Percentiles rank a stretch among this genome's conserved stretches.
phyloP scores from a whole-genome alignment of 148 eudicot species.

The Agrostemma githago region DNA sequence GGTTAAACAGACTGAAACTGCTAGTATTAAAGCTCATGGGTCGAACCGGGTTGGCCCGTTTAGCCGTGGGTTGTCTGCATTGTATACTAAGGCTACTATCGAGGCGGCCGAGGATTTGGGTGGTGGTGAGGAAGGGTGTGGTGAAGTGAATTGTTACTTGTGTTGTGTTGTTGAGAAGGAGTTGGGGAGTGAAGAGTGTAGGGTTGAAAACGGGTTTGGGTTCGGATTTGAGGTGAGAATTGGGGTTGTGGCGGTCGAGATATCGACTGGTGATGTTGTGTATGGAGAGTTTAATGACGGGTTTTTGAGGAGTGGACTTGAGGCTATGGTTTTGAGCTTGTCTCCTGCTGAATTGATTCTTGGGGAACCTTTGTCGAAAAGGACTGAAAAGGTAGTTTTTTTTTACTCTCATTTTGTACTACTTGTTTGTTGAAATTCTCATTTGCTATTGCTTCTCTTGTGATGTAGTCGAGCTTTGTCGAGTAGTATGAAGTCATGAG shows the following conservation, averaged over 20 bases:
- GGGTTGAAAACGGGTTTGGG: slow-evolving; percentile 28
- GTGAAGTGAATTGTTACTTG: slow-evolving; percentile 61
- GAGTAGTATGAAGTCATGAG: too few relatives aligned
- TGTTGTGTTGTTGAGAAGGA: slow-evolving; percentile 76
- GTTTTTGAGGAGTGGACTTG: slow-evolving; percentile 74
- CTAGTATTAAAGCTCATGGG: slow-evolving; percentile 88
- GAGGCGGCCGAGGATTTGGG: slow-evolving; percentile 86
- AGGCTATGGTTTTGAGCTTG: slow-evolving; percentile 70
- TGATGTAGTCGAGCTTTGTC: slow-evolving; percentile 5
- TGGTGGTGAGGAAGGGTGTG: slow-evolving; percentile 68
- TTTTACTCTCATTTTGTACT: not conserved
- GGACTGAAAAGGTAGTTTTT: slow-evolving; percentile 69
- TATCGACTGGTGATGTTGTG: slow-evolving; percentile 90
- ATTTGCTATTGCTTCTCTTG: slow-evolving; percentile 5
- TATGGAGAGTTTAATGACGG: slow-evolving; percentile 80
- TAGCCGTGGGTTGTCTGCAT: slow-evolving; percentile 72
- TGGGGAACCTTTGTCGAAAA: slow-evolving; percentile 68
- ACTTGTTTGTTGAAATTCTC: not conserved
- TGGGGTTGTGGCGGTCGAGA: slow-evolving; percentile 80
- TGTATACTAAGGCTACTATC: slow-evolving; percentile 92
- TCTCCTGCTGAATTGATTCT: slow-evolving; percentile 76
- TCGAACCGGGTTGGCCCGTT: slow-evolving; percentile 70
- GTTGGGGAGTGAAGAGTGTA: slow-evolving; percentile 26
- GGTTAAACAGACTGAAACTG: slow-evolving; percentile 89
- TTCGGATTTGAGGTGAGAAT: slow-evolving; percentile 54